Evolutionary conservation across 352 stramenopile genomes (phyloP).

Genomic region (Pseudoperonospora humuli): DNA sequence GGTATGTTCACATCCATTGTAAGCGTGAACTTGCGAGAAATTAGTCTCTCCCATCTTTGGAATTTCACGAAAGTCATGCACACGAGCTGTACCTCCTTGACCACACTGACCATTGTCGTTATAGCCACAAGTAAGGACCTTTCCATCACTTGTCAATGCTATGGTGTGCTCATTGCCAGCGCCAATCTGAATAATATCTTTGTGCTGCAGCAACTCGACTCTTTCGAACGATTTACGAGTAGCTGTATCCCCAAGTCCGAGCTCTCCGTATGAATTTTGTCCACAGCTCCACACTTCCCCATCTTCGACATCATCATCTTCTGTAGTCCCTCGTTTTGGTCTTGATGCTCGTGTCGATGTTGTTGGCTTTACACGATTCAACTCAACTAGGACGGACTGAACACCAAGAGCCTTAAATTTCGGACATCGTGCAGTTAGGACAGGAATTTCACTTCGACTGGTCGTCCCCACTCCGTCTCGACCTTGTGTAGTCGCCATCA

Average conservation of each 20-base stretch:
- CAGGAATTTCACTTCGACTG: conserved; percentile 13
- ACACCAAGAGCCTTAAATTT: conserved; percentile 47
- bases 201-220: conserved; percentile 63
- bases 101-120: conserved; percentile 94
- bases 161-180: conserved; percentile 92
- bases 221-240: conserved; percentile 78
- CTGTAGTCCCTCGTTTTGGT: conserved; percentile 4
- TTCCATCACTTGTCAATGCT: conserved; percentile 62
- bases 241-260: conserved; percentile 86
- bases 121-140: conserved; percentile 86
- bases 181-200: conserved; percentile 71
- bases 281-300: conserved; percentile 90
- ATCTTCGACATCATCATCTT: conserved; percentile 44
- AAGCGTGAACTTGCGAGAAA: conserved; percentile 82
- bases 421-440: conserved; percentile 27
- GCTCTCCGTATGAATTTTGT: conserved; percentile 91
- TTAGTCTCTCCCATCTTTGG: conserved; percentile 41
- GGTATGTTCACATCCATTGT: conserved; percentile 92
- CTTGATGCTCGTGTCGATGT: conserved; percentile 1
- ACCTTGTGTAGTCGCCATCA: conserved; percentile 14
- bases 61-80: conserved; percentile 69
- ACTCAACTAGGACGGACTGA: conserved; percentile 28
- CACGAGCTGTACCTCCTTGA: conserved; percentile 71
- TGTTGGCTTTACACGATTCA: conserved; percentile 31
- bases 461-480: conserved; percentile 9